phyloP scores from a whole-genome alignment of 2,329 filamentous ascomycete genomes.

The Alternaria atra region DNA sequence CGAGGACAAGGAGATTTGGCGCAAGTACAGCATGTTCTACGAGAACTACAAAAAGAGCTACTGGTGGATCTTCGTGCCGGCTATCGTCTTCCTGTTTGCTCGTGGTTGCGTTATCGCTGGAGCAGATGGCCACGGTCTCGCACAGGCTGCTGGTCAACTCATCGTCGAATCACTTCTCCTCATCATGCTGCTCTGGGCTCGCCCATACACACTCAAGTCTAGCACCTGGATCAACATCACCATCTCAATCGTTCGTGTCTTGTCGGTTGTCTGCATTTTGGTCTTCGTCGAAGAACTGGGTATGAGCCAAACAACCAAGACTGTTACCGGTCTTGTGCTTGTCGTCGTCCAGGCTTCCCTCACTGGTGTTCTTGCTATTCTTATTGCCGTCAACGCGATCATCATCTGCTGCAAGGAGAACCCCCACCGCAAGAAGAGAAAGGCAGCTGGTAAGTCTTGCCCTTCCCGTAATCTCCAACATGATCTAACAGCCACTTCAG shows the following conservation, averaged over 20 bases:
- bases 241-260: conserved; percentile 87
- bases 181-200: conserved; percentile 79
- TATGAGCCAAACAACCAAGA: conserved; percentile 90
- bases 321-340: conserved; percentile 89
- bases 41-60: conserved; percentile 92
- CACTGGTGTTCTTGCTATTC: conserved; percentile 81
- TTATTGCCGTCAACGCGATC: conserved; percentile 89
- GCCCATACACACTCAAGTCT: conserved; percentile 86
- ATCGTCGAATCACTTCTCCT: conserved; percentile 84
- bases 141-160: conserved; percentile 81
- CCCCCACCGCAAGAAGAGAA: conserved; percentile 86
- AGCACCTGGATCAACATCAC: conserved; percentile 92
- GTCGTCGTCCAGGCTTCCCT: conserved; percentile 90
- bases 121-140: conserved; percentile 83
- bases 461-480: not conserved
- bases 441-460: conserved; percentile 79
- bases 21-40: conserved; percentile 97
- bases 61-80: conserved; percentile 96
- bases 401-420: conserved; percentile 85
- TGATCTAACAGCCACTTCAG: conserved; percentile 57
- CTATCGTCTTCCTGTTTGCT: conserved; percentile 88
- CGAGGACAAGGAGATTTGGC: conserved; percentile 88
- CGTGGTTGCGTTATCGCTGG: conserved; percentile 88
- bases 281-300: conserved; percentile 94
- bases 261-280: conserved; percentile 88